Evolutionary conservation across 2,329 filamentous ascomycete species (phyloP), one percentile per base, ranked within the genome.

Genomic region (Nemania sp.): DNA sequence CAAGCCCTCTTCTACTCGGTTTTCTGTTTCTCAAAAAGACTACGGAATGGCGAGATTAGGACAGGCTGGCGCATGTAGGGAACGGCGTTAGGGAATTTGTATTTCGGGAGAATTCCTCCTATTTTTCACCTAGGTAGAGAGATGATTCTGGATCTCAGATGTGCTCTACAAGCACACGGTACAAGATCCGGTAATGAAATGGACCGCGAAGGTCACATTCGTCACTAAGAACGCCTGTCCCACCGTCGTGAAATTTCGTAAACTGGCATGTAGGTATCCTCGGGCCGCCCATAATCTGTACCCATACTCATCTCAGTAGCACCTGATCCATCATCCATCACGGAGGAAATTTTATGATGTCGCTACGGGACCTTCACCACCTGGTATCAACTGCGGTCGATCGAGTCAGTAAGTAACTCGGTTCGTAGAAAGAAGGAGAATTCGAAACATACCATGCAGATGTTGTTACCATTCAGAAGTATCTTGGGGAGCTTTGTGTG

Each of bases 381-480:
- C 90, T 3, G 90, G 90, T 71, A 92, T 91, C 76, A 92, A 82
- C 89, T 92, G 65, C 21, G 45, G 15, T 5, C 35, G 12, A 37
- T 21, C n/a, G 62, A 56, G 45, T 68, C 34, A 67, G 56, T 13
- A 52, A 67, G 56, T 13, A 52, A 42, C 35, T 37, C 17, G 32
- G n/a, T 34, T 10, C 32, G 5, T 9, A 21, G 11, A 20, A 6
- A 18, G 18, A 34, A n/a, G n/a, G 45, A 20, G 18, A n/a, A 5
- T 54, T 25, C 13, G 42, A 37, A 55, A 68, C 82, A 57, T 84
- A 97, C 95, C 95, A 99, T 99, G 90, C 94, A 98, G 66, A 99
- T 92, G 73, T 98, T 98, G 80, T 99, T 99, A 59, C 95, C 95
- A 72, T 99, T 99, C 40, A 99, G 81, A 43, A 99, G 79, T 63